phyloP scores from a whole-genome alignment of 129 eudicot genomes.

The Flaveria ramosissima region DNA sequence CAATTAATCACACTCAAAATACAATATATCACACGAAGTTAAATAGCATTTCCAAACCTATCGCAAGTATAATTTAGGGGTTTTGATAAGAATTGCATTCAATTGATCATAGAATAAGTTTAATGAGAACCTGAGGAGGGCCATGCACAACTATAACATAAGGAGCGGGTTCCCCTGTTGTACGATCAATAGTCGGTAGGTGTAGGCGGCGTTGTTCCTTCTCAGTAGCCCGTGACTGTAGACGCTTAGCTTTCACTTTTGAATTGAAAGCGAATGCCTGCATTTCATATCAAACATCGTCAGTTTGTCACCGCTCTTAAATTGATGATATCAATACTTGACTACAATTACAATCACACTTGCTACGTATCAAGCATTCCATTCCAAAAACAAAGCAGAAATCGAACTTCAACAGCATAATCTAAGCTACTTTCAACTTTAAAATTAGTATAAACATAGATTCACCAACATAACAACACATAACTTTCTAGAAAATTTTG shows the following conservation, averaged over 20 bases:
- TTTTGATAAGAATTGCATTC: not conserved
- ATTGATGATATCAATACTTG: not conserved
- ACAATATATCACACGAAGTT: slow-evolving; percentile 3
- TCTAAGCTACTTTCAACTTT: not conserved
- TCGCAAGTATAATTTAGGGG: not conserved
- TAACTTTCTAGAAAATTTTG: too few species aligned
- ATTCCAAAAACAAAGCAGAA: not conserved
- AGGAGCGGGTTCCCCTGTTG: slow-evolving; percentile 81
- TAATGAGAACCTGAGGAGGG: slow-evolving; percentile 69
- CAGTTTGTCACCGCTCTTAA: not conserved
- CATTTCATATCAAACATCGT: not conserved
- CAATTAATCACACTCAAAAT: slow-evolving; percentile 18
- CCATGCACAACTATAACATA: slow-evolving; percentile 92
- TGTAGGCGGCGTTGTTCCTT: slow-evolving; percentile 94
- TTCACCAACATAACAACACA: too few species aligned
- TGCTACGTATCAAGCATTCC: not conserved
- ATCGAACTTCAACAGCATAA: not conserved
- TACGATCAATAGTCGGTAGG: slow-evolving; percentile 74
- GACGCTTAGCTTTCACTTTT: slow-evolving; percentile 75
- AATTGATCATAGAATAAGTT: slow-evolving; percentile 2
- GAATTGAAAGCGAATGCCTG: slow-evolving; percentile 95
- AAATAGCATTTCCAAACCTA: slow-evolving; percentile 5
- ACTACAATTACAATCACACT: not conserved
- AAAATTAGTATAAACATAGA: too few species aligned
- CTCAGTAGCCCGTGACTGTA: slow-evolving; percentile 80